Evolutionary conservation across 768 basidiomycete species (phyloP).

Genomic region (Lentinus brumalis): DNA sequence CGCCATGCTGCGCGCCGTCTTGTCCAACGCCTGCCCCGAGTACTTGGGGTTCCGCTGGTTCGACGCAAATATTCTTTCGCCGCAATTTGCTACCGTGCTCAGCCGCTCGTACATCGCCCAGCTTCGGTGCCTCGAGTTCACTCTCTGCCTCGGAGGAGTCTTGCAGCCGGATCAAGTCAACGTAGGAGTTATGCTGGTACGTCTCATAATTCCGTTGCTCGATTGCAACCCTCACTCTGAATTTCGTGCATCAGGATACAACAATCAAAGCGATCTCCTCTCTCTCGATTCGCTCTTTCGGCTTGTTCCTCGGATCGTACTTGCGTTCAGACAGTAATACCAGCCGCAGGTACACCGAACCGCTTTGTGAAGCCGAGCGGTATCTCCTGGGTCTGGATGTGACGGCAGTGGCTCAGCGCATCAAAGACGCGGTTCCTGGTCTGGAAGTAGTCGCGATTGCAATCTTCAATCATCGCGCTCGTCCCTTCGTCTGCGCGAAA

Average conservation of each 20-base stretch:
- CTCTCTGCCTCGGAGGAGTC: background rate
- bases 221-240: no score
- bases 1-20: slow-evolving; percentile 2
- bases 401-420: background rate
- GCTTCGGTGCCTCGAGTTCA: background rate
- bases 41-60: background rate
- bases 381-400: slow-evolving; percentile 4
- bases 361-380: background rate
- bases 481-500: background rate
- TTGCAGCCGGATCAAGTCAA: background rate
- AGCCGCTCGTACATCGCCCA: background rate
- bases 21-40: background rate
- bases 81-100: background rate
- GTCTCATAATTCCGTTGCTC: background rate
- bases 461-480: background rate
- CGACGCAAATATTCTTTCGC: background rate
- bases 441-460: background rate
- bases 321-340: background rate
- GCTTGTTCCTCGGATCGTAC: background rate
- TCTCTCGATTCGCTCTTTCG: background rate
- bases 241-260: background rate
- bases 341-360: background rate
- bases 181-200: background rate
- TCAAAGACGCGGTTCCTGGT: background rate
- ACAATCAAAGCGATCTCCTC: background rate